Evolutionary conservation across 2,329 filamentous ascomycete species (phyloP).

Genomic region (Botrytis sinoallii): DNA sequence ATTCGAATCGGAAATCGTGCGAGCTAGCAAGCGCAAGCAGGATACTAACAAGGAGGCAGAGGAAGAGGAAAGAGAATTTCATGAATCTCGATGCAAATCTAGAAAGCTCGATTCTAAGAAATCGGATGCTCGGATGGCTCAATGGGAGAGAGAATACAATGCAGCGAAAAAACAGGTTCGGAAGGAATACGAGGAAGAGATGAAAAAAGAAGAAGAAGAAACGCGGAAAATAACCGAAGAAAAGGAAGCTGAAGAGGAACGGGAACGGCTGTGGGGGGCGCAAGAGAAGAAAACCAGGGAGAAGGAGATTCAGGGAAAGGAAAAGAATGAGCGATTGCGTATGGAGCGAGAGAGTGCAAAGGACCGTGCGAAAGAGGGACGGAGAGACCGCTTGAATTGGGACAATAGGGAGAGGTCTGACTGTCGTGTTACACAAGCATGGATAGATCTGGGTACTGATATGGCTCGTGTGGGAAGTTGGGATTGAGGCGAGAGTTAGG

Average conservation of each 20-base stretch:
- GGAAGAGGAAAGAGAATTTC: not conserved
- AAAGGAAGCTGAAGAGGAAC: not conserved
- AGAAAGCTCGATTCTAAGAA: not conserved
- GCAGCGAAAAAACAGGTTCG: not conserved
- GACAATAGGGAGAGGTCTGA: not conserved
- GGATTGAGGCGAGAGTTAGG: not conserved
- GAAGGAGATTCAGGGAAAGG: not conserved
- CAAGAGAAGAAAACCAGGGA: not conserved
- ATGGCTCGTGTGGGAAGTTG: not conserved
- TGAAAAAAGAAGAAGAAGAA: not conserved
- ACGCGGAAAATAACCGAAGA: not conserved
- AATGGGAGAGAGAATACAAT: not conserved
- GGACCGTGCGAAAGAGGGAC: not conserved
- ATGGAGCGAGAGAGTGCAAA: not conserved
- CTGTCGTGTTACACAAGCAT: not conserved
- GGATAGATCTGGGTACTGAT: slow-evolving; percentile 2
- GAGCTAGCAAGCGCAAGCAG: not conserved
- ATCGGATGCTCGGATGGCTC: not conserved
- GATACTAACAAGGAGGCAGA: not conserved
- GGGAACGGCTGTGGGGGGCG: not conserved
- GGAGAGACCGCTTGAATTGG: not conserved
- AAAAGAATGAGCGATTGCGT: not conserved
- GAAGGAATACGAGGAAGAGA: not conserved
- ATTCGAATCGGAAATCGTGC: not conserved
- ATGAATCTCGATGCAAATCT: not conserved